These are phyloP conservation scores for Talaromyces marneffei DNA, from an alignment of 2,329 filamentous ascomycete genomes.

Conservation along the genomic window DNA sequence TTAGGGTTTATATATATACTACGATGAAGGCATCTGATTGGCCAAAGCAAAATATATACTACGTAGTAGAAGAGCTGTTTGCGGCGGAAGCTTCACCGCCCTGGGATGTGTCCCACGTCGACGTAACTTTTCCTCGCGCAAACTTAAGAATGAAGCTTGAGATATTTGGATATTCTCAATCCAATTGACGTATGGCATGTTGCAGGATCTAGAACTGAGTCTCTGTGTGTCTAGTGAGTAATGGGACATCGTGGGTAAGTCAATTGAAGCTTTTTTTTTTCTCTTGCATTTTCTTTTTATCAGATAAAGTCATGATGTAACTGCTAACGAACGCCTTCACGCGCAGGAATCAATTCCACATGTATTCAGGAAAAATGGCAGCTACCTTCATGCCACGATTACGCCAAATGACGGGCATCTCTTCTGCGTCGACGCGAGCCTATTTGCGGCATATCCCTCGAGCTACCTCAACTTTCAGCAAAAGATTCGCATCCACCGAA, in stretches of 20 bases:
- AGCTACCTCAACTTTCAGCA: not conserved
- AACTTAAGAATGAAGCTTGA: not conserved
- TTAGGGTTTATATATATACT: not conserved
- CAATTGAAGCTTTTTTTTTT: not conserved
- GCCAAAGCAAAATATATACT: not conserved
- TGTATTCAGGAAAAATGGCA: not conserved
- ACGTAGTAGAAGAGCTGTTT: not conserved
- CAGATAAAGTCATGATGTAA: not conserved
- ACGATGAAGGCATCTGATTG: slow-evolving; percentile 2
- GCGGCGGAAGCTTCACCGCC: slow-evolving; percentile 11
- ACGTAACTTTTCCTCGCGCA: not conserved
- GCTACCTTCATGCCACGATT: not conserved
- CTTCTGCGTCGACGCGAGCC: not conserved
- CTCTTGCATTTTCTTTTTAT: not conserved
- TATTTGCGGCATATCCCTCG: not conserved
- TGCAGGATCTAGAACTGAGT: not conserved
- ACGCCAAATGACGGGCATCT: not conserved
- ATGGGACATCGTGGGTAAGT: not conserved
- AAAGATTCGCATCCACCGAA: slow-evolving; percentile 11
- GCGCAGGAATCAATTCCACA: not conserved
- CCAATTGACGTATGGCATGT: not conserved
- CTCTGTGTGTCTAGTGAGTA: not conserved
- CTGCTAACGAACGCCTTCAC: not conserved
- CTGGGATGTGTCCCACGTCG: not conserved
- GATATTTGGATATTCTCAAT: not conserved